Percentiles rank a stretch among this genome's conserved stretches.
These are phyloP conservation scores for Thermoascus crustaceus DNA, from an alignment of 2,329 filamentous ascomycete species.

Conservation along the genomic window DNA sequence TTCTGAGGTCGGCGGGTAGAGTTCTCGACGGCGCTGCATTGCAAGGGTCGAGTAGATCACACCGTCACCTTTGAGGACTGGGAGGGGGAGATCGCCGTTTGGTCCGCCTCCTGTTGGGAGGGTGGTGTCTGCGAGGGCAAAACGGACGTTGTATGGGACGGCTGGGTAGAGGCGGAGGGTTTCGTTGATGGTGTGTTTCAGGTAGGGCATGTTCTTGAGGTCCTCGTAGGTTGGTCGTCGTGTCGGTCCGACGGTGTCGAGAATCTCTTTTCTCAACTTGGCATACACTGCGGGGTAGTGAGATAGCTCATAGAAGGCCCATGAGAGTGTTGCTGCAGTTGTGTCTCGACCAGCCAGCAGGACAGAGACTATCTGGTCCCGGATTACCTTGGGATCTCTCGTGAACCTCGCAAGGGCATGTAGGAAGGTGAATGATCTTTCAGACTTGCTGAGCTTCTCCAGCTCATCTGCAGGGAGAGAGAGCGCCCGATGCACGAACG, in stretches of 20 bases:
- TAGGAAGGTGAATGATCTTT: conserved; percentile 65
- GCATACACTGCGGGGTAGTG: conserved; percentile 58
- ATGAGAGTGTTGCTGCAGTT: conserved; percentile 72
- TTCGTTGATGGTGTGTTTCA: conserved; percentile 33
- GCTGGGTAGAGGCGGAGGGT: conserved; percentile 13
- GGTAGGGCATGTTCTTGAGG: conserved; percentile 81
- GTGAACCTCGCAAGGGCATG: conserved; percentile 78
- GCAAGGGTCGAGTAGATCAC: conserved; percentile 11
- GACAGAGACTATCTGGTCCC: conserved; percentile 76
- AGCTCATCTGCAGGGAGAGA: conserved; percentile 59
- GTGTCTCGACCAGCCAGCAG: conserved; percentile 78
- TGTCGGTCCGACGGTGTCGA: conserved; percentile 53
- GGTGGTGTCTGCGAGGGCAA: conserved; percentile 7
- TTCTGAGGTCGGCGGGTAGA: conserved; percentile 36
- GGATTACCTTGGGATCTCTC: conserved; percentile 54
- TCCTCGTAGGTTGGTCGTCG: conserved; percentile 59
- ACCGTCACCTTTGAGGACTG: conserved; percentile 8
- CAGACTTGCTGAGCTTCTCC: conserved; percentile 57
- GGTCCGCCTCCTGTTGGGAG: conserved; percentile 11
- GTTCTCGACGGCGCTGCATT: conserved; percentile 42
- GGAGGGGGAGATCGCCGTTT: conserved; percentile 7
- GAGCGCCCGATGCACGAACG: conserved; percentile 65
- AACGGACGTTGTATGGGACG: conserved; percentile 18
- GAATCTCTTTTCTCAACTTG: conserved; percentile 67
- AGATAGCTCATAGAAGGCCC: conserved; percentile 74